phyloP scores from a whole-genome alignment of 2,329 filamentous ascomycete genomes.

The Colletotrichum musae region DNA sequence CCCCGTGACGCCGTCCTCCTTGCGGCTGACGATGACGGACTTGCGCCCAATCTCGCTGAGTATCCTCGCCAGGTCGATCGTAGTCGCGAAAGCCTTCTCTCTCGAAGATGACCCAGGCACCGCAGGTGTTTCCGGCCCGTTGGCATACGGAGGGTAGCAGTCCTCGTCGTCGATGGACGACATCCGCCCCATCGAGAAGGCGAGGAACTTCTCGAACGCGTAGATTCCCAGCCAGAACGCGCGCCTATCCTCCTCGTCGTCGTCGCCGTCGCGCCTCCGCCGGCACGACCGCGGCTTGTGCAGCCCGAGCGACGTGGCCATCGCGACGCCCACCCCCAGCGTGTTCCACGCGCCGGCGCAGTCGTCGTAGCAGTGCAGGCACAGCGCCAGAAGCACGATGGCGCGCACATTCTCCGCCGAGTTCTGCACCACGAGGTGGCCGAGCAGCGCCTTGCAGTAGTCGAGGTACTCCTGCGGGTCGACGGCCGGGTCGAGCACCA shows the following conservation, averaged over 20 bases:
- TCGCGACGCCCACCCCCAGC: conserved; percentile 44
- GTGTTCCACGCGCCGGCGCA: conserved; percentile 46
- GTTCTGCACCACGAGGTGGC: conserved; percentile 41
- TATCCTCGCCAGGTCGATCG: conserved; percentile 25
- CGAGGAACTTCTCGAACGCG: conserved; percentile 29
- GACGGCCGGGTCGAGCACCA: background rate
- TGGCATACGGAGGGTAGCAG: conserved; percentile 23
- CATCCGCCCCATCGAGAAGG: conserved; percentile 33
- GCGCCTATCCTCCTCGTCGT: conserved; percentile 18
- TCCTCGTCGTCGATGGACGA: conserved; percentile 33
- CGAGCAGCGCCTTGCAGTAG: conserved; percentile 43
- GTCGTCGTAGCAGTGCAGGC: conserved; percentile 41
- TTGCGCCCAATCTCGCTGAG: conserved; percentile 33
- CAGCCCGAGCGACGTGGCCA: conserved; percentile 46
- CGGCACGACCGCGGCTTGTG: conserved; percentile 36
- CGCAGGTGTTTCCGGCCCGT: background rate
- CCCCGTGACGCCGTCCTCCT: conserved; percentile 20
- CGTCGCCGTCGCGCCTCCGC: background rate
- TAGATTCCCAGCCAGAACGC: conserved; percentile 28
- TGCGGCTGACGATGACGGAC: conserved; percentile 25
- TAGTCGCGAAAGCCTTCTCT: conserved; percentile 15
- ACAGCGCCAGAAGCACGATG: conserved; percentile 40
- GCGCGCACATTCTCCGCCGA: conserved; percentile 43
- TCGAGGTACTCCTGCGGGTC: conserved; percentile 34
- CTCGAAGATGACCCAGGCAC: conserved; percentile 4